phyloP scores from a whole-genome alignment of 1,284 basidiomycete species.

The Sanghuangporus weigelae region DNA sequence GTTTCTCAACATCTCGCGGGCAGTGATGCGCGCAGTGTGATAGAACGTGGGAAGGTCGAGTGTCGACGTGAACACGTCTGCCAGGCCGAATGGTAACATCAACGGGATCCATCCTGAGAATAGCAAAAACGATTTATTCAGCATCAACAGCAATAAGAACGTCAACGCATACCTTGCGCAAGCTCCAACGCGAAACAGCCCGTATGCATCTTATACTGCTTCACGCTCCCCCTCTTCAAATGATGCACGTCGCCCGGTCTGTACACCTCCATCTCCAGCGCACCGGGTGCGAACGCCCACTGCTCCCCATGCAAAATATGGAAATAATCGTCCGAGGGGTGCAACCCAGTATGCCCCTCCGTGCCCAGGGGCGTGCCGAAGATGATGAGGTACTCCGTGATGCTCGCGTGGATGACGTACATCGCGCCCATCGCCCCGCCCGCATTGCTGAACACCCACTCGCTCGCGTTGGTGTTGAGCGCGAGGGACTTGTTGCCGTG shows the following conservation, averaged over 20 bases:
- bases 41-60: constrained; percentile 84
- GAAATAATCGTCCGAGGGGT: constrained; percentile 98
- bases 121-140: neutral
- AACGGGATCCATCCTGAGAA: constrained; percentile 79
- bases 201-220: constrained; percentile 98
- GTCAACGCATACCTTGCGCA: constrained; percentile 64
- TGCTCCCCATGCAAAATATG: constrained; percentile 92
- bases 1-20: constrained; percentile 77
- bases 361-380: constrained; percentile 96
- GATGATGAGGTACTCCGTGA: constrained; percentile 92
- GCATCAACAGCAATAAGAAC: neutral
- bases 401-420: constrained; percentile 93
- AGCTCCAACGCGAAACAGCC: constrained; percentile 96
- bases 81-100: constrained; percentile 91
- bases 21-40: constrained; percentile 77
- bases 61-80: constrained; percentile 84
- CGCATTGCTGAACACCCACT: constrained; percentile 98
- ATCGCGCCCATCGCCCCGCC: constrained; percentile 98
- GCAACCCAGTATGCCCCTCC: constrained; percentile 91
- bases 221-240: constrained; percentile 76
- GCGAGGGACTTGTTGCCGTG: constrained; percentile 35
- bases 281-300: constrained; percentile 84
- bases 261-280: constrained; percentile 82
- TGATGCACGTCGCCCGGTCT: constrained; percentile 80
- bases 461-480: constrained; percentile 60